These are phyloP conservation scores for Oryza longistaminata DNA, from an alignment of 176 grass and related monocot genomes.

Conservation along the genomic window DNA sequence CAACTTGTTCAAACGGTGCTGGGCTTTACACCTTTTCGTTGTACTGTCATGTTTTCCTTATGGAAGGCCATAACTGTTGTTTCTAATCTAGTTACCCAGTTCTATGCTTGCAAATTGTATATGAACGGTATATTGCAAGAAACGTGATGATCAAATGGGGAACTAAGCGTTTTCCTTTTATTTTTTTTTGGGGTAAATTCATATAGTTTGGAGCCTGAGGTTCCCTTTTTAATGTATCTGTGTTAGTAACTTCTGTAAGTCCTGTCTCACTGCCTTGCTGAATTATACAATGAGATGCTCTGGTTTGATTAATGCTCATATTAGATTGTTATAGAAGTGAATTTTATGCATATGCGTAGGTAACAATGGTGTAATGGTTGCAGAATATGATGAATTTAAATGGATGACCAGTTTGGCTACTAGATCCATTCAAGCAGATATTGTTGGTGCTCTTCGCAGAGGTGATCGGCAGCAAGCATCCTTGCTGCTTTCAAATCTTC, in stretches of 20 bases:
- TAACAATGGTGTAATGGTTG: constrained; percentile 33
- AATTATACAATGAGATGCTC: neutral
- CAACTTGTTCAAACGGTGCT: constrained; percentile 47
- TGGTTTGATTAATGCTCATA: neutral
- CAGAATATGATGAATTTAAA: constrained; percentile 49
- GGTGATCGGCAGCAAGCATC: constrained; percentile 73
- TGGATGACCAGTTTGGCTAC: constrained; percentile 25
- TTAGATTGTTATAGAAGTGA: neutral
- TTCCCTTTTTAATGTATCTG: neutral
- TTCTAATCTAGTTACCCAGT: neutral
- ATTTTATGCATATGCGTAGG: constrained; percentile 3
- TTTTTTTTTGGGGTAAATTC: neutral
- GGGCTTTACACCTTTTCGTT: neutral
- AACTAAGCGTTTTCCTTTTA: neutral
- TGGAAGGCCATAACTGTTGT: neutral
- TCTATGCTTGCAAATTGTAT: neutral
- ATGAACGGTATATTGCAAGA: neutral
- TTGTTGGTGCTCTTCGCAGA: constrained; percentile 70
- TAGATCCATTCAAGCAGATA: constrained; percentile 53
- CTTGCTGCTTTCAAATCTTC: constrained; percentile 57
- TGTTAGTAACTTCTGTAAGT: neutral
- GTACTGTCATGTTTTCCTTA: neutral
- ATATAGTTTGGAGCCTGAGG: neutral
- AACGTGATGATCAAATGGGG: neutral
- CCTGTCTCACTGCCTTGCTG: neutral